Evolutionary conservation across 192 early-diverging fungal genomes (phyloP).

Genomic region (Coemansia sp.): DNA sequence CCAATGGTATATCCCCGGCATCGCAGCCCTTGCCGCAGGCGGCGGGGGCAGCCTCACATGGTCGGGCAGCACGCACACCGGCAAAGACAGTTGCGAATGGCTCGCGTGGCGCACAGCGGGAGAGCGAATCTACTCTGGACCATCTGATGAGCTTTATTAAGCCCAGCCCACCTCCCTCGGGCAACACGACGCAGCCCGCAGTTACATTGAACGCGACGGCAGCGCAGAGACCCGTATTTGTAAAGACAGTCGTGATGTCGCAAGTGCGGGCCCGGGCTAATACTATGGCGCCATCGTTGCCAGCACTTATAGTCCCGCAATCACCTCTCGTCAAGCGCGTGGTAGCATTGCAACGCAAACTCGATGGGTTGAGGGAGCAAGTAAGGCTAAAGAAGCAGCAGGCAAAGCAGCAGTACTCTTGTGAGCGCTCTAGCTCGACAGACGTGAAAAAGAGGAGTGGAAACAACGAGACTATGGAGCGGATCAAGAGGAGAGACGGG

Average conservation of each 20-base stretch:
- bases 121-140: slow-evolving; percentile 32
- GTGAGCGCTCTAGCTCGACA: background rate
- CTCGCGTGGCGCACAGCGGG: background rate
- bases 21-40: background rate
- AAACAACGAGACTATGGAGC: background rate
- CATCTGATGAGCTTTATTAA: slow-evolving; percentile 40
- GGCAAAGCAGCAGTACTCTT: background rate
- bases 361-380: slow-evolving; percentile 10
- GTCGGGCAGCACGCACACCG: background rate
- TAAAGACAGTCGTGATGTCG: slow-evolving; percentile 31
- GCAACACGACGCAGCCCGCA: slow-evolving; percentile 7
- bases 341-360: background rate
- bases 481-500: background rate
- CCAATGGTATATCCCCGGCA: background rate
- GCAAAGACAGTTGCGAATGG: slow-evolving; percentile 5
- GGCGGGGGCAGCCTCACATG: background rate
- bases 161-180: slow-evolving; percentile 19
- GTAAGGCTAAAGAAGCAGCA: slow-evolving; percentile 10
- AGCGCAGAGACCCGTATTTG: slow-evolving; percentile 7
- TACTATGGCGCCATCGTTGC: slow-evolving; percentile 11
- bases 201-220: background rate
- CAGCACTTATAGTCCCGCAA: slow-evolving; percentile 16
- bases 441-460: background rate
- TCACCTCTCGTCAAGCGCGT: slow-evolving; percentile 18
- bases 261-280: slow-evolving; percentile 26